phyloP scores from a whole-genome alignment of 768 basidiomycete genomes.

The Kwoniella botswanensis region DNA sequence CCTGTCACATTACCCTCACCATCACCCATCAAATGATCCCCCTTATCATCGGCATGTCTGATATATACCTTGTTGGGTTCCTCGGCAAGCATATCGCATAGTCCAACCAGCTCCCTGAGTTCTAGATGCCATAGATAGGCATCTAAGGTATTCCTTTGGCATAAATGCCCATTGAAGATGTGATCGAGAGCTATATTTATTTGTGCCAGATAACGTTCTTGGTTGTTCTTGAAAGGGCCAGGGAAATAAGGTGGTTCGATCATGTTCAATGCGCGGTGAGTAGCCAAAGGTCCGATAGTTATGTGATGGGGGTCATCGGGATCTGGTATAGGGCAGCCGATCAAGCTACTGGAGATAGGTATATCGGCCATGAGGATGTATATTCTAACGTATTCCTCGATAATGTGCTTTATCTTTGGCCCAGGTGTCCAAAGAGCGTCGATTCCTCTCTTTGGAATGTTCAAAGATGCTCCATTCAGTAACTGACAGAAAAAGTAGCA shows the following conservation, averaged over 20 bases:
- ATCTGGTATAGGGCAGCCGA: not conserved
- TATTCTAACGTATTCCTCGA: not conserved
- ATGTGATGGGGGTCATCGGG: not conserved
- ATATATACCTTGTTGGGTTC: slow-evolving; percentile 26
- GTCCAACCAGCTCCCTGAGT: not conserved
- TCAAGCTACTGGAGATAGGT: not conserved
- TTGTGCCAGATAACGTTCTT: slow-evolving; percentile 21
- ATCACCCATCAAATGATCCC: slow-evolving; percentile 49
- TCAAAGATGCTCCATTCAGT: not conserved
- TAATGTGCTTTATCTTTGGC: not conserved
- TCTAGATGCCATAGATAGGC: slow-evolving; percentile 15
- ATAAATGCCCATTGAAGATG: not conserved
- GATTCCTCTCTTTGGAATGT: not conserved
- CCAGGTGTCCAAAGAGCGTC: no score
- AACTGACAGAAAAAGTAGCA: not conserved
- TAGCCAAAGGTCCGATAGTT: slow-evolving; percentile 4
- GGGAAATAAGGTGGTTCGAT: slow-evolving; percentile 19
- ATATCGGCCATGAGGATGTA: not conserved
- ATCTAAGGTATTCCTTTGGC: not conserved
- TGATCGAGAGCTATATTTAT: slow-evolving; percentile 8
- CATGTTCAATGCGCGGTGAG: not conserved
- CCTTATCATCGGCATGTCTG: slow-evolving; percentile 40
- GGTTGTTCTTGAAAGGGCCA: slow-evolving; percentile 22
- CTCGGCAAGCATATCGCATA: not conserved
- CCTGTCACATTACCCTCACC: slow-evolving; percentile 34